A percentile compares a stretch with the other conserved stretches of the same genome.
phyloP scores from a whole-genome alignment of 768 basidiomycete genomes.

The Tylopilus felleus region DNA sequence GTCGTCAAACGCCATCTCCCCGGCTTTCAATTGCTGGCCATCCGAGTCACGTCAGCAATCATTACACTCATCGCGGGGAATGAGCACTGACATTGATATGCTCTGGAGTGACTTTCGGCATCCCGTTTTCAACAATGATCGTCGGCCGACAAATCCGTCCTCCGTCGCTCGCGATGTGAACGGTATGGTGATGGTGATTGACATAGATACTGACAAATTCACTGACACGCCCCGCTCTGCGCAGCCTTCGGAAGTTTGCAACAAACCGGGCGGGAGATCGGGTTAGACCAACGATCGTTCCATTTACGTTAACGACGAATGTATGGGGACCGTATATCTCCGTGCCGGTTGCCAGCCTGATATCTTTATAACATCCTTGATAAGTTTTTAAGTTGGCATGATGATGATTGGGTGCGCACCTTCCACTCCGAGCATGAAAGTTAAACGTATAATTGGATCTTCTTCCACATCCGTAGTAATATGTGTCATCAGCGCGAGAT shows the following conservation, averaged over 20 bases:
- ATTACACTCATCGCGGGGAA: not conserved
- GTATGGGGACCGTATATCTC: conserved; percentile 94
- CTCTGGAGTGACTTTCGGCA: conserved; percentile 70
- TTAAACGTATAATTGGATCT: conserved; percentile 83
- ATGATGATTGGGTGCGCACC: conserved; percentile 44
- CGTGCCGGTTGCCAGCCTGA: conserved; percentile 84
- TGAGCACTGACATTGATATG: conserved; percentile 62
- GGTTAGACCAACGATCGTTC: conserved; percentile 91
- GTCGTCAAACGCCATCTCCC: conserved; percentile 82
- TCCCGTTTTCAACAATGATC: conserved; percentile 89
- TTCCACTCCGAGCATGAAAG: conserved; percentile 97
- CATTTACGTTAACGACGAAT: conserved; percentile 96
- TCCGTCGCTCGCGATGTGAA: conserved; percentile 96
- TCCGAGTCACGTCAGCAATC: conserved; percentile 7
- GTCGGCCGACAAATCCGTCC: conserved; percentile 96
- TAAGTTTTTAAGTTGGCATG: conserved; percentile 10
- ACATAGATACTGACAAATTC: conserved; percentile 97
- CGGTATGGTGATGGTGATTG: conserved; percentile 91
- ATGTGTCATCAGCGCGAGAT: conserved; percentile 98
- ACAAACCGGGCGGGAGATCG: conserved; percentile 85
- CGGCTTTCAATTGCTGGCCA: conserved; percentile 73
- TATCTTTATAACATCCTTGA: conserved; percentile 53
- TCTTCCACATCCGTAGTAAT: conserved; percentile 99
- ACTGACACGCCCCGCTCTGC: conserved; percentile 87
- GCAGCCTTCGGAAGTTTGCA: conserved; percentile 83